phyloP scores from a whole-genome alignment of 139 green algal genomes.

The Tetradesmus obliquus region DNA sequence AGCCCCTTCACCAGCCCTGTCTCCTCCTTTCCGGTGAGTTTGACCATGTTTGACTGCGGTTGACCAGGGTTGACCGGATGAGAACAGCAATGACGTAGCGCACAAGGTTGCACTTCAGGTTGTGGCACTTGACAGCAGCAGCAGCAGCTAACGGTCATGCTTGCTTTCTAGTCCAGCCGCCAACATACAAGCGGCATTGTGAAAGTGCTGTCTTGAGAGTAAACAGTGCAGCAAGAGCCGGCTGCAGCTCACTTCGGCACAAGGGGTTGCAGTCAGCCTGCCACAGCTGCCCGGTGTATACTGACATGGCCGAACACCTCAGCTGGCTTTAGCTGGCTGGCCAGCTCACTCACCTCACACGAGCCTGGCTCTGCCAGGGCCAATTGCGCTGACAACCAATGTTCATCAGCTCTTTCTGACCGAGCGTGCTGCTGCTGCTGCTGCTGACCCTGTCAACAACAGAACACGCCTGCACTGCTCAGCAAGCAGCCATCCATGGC shows the following conservation, averaged over 20 bases:
- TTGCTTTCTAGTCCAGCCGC: no score
- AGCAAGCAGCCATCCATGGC: constrained; percentile 21
- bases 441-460: background rate
- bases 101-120: no score
- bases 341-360: no score
- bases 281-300: background rate
- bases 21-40: constrained; percentile 29
- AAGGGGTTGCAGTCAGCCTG: background rate
- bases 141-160: no score
- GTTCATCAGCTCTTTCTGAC: no score
- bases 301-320: no score
- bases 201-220: background rate
- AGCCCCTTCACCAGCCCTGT: constrained; percentile 39
- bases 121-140: no score
- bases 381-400: no score
- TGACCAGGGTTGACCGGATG: background rate
- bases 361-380: no score
- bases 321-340: no score
- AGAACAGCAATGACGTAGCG: no score
- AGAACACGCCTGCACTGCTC: constrained; percentile 11
- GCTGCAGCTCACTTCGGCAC: background rate
- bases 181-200: background rate
- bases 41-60: background rate
- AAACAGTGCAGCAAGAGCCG: background rate
- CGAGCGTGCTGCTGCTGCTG: background rate